Base-by-base conservation (phyloP, 2,329 filamentous ascomycete genomes). In the Xylaria sp. region DNA sequence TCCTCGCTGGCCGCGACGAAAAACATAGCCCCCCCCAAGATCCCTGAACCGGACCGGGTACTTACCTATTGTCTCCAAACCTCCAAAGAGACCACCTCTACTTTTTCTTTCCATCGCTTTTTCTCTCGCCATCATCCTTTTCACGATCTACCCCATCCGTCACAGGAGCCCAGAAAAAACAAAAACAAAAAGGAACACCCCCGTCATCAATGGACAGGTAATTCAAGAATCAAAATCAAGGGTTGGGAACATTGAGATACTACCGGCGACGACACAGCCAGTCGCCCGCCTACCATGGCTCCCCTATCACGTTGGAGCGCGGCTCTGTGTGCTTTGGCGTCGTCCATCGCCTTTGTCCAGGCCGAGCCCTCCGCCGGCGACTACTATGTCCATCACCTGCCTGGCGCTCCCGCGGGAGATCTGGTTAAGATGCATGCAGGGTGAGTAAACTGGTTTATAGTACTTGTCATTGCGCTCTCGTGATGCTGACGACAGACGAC, bases 401-500 rank as follows among this genome's bases (percentile, higher is more conserved):
- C 96, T 5, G 96, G 97, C 37, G 90, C 92, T 64, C 95, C 97
- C 10, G 85, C 89, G 73, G 91, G 89, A 23, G 90, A 93, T 44
- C 82, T 93, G 69, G 82, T 97, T 77, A 98, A 97, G 85, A 98
- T 98, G 95, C 96, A 98, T 86, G 95, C 96, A 83, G 96, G 96
- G 93, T 97, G 84, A 84, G 91, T 82, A 65, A 27, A 53, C n/a
- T 47, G 32, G 8, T 21, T 21, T n/a, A 25, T 18, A 44, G n/a
- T 23, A 5, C 35, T 18, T 35, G 1, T 12, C 10, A 35, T 21
- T 44, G 40, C n/a, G 40, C 23, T 35, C 5, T 48, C 21, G 50
- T 25, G 35, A n/a, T n/a, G 60, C 70, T 73, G 53, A 73, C 63
- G 21, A 27, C 4, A 35, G 32, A 35, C 27, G 21, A 6, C 16